Base-by-base conservation (phyloP, 2,329 filamentous ascomycete genomes). In the Simplicillium sp. region DNA sequence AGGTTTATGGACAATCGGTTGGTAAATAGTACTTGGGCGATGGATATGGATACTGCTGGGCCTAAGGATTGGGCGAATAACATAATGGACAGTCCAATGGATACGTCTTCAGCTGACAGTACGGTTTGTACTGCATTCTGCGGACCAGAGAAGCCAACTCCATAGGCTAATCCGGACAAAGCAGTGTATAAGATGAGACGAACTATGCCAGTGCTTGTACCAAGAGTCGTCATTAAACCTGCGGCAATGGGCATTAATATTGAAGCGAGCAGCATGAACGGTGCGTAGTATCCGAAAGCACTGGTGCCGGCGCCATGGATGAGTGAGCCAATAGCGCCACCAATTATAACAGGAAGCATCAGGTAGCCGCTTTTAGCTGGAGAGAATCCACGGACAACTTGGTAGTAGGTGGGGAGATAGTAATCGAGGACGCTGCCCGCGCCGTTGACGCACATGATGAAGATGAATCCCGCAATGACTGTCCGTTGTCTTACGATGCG, bases 41-140 rank as follows among this genome's bases (percentile, higher is more conserved):
- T 35, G 0, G 50, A 42, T 11, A 52, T 34, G 3, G 40, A 34
- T 1, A 52, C 12, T 5, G 50, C 48, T 0, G 50, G 50, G 0
- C 50, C 50, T 9, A 52, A 52, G 0, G 46, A 48, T 16, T 52
- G 50, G 1, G 50, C 47, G 11, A 52, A 52, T 0, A 52, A 4
- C 15, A 52, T 46, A 0, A 48, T 14, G 42, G 60, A 50, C 1
- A 52, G 7, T 0, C 50, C 50, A 0, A 52, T 40, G 0, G 48
- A 45, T 0, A 52, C 40, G 4, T 52, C 50, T 16, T 42, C 40
- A 3, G 35, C 11, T 14, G 40, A 16, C 11, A 67, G 51, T 1
- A 65, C 61, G 1, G 62, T 59, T 46, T 67, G 64, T 0, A 59
- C 61, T 2, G 60, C 62, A n/a, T 66, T 60, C 13, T 63, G 47